A percentile compares a stretch with the other conserved stretches of the same genome.
phyloP scores from a whole-genome alignment of 257 asterid genomes.

The Eustoma russellianum region DNA sequence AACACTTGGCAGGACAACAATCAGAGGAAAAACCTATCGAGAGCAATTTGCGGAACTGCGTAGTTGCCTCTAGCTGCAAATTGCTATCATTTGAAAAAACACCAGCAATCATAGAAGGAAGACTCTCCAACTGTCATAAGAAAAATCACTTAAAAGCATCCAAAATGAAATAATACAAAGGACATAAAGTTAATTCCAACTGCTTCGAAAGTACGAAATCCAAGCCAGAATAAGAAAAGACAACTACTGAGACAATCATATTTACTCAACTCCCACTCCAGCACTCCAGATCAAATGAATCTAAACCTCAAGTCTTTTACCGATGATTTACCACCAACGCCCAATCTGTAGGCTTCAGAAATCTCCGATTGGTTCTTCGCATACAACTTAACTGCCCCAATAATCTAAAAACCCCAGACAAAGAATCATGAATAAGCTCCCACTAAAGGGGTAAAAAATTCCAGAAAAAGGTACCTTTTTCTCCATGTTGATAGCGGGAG shows the following conservation, averaged over 20 bases:
- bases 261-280: background rate
- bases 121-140: constrained; percentile 53
- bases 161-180: background rate
- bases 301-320: too few species aligned
- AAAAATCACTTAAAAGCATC: background rate
- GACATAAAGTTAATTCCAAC: background rate
- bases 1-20: background rate
- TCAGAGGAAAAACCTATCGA: constrained; percentile 47
- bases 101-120: constrained; percentile 65
- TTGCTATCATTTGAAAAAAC: constrained; percentile 48
- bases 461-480: constrained; percentile 35
- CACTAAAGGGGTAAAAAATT: too few species aligned
- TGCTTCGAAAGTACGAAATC: background rate
- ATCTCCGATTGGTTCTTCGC: too few species aligned
- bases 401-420: too few species aligned
- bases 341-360: too few species aligned
- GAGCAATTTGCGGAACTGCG: constrained; percentile 67
- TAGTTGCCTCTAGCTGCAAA: constrained; percentile 65
- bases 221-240: background rate
- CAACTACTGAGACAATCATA: background rate
- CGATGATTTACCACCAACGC: too few species aligned
- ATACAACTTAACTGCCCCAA: too few species aligned
- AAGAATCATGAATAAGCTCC: too few species aligned
- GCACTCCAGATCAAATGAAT: background rate
- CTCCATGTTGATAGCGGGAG: constrained; percentile 29